Evolutionary conservation across 352 stramenopile genomes (phyloP).

Genomic region (Aphanomyces stellatus): DNA sequence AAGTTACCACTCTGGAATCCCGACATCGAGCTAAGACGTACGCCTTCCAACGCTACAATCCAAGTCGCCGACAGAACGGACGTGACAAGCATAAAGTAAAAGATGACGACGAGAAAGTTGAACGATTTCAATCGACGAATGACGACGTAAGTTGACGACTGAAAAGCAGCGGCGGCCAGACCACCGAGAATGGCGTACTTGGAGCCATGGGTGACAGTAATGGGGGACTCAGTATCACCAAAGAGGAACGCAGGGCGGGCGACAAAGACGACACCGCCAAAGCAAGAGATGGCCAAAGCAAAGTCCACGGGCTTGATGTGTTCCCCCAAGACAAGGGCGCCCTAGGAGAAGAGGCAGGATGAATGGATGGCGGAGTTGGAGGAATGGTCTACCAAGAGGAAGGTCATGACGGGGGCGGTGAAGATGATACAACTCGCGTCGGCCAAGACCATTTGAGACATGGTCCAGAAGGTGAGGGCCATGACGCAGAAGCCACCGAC

Average conservation of each 20-base stretch:
- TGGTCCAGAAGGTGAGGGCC: slow-evolving; percentile 40
- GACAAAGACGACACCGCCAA: slow-evolving; percentile 13
- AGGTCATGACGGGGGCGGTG: slow-evolving; percentile 18
- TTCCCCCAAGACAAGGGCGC: neutral
- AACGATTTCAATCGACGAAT: slow-evolving; percentile 48
- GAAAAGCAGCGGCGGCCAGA: slow-evolving; percentile 28
- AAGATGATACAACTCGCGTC: slow-evolving; percentile 62
- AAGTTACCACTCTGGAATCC: too few species aligned
- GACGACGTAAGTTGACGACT: slow-evolving; percentile 60
- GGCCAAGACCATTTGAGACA: slow-evolving; percentile 46
- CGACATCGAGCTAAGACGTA: neutral
- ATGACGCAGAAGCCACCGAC: slow-evolving; percentile 38
- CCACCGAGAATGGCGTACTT: slow-evolving; percentile 26
- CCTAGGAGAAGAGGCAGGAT: neutral
- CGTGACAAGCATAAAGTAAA: slow-evolving; percentile 12
- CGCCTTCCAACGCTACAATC: neutral
- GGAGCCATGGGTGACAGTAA: slow-evolving; percentile 20
- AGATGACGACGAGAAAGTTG: slow-evolving; percentile 6
- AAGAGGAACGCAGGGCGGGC: slow-evolving; percentile 13
- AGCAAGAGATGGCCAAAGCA: neutral
- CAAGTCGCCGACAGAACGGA: neutral
- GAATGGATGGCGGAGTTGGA: neutral
- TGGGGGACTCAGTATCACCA: slow-evolving; percentile 17
- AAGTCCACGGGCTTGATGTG: neutral
- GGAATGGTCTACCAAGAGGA: neutral